phyloP scores from a whole-genome alignment of 2,329 filamentous ascomycete species.

The Phaeosphaeriaceae sp. region DNA sequence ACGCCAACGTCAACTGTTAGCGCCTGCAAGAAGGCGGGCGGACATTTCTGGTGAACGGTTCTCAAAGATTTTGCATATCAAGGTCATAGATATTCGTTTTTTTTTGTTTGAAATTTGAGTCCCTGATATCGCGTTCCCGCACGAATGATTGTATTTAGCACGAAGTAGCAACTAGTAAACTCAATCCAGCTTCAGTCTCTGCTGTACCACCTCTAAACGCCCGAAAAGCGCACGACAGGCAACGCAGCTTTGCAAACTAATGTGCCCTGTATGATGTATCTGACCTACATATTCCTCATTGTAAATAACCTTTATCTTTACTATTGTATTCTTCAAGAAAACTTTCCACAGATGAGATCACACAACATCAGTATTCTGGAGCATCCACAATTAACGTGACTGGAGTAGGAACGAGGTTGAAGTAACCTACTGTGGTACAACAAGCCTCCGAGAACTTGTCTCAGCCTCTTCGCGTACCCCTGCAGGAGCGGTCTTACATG shows the following conservation, averaged over 20 bases:
- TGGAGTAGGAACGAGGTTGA: not conserved
- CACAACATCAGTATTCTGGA: not conserved
- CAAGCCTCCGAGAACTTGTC: slow-evolving; percentile 3
- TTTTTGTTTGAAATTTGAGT: not conserved
- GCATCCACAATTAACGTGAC: not conserved
- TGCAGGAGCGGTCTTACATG: slow-evolving; percentile 3
- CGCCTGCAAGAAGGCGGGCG: slow-evolving; percentile 43
- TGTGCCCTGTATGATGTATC: not conserved
- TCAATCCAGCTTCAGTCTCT: not conserved
- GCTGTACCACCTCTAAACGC: not conserved
- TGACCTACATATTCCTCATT: not conserved
- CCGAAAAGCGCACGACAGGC: slow-evolving; percentile 1
- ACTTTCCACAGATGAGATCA: not conserved
- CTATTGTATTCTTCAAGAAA: too few species aligned
- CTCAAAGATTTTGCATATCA: not conserved
- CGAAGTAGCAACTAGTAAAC: not conserved
- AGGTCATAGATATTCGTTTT: not conserved
- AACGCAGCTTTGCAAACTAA: not conserved
- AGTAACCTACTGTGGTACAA: slow-evolving; percentile 3
- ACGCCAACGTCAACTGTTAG: slow-evolving; percentile 45
- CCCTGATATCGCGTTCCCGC: too few species aligned
- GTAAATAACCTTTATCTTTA: too few species aligned
- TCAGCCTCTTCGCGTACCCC: not conserved
- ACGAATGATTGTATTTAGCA: slow-evolving; percentile 2
- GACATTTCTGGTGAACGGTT: slow-evolving; percentile 27